Evolutionary conservation across 2,329 filamentous ascomycete genomes (phyloP).

Genomic region (Penicillium concentricum): DNA sequence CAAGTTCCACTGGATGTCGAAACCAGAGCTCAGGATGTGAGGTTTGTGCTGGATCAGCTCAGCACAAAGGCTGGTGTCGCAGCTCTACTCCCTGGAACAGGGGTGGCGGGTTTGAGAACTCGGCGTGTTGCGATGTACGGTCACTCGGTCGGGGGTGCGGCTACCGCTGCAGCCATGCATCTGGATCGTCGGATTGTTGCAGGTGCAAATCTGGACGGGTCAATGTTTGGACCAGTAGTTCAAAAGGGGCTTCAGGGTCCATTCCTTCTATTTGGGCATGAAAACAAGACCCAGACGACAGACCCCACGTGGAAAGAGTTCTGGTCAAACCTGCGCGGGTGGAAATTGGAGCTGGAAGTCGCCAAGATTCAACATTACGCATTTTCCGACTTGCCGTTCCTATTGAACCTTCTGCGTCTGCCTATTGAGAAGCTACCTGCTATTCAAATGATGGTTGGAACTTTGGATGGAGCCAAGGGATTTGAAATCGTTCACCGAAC

Average conservation of each 20-base stretch:
- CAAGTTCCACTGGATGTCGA: slow-evolving; percentile 6
- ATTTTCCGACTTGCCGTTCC: slow-evolving; percentile 28
- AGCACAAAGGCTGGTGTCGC: slow-evolving; percentile 1
- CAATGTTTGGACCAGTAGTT: slow-evolving; percentile 16
- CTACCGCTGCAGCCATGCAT: slow-evolving; percentile 16
- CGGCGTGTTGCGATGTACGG: slow-evolving; percentile 16
- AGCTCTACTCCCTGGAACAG: slow-evolving; percentile 4
- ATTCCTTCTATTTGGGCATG: slow-evolving; percentile 16
- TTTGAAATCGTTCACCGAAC: slow-evolving; percentile 1
- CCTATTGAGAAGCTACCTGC: not conserved
- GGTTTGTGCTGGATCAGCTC: slow-evolving; percentile 19
- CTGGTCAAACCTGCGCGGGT: slow-evolving; percentile 11
- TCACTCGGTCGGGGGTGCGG: slow-evolving; percentile 25
- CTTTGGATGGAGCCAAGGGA: not conserved
- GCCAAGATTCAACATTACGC: slow-evolving; percentile 16
- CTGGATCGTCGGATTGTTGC: slow-evolving; percentile 18
- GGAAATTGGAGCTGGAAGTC: slow-evolving; percentile 17
- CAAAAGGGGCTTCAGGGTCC: slow-evolving; percentile 6
- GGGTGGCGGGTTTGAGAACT: not conserved
- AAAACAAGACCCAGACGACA: slow-evolving; percentile 17
- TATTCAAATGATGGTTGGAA: not conserved
- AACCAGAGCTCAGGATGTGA: slow-evolving; percentile 12
- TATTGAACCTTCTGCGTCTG: not conserved
- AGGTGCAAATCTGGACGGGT: slow-evolving; percentile 21
- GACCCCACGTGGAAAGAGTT: slow-evolving; percentile 15